Conservation (phyloP, 495 filamentous ascomycete species). For the Penicillium longicatenatum region DNA sequence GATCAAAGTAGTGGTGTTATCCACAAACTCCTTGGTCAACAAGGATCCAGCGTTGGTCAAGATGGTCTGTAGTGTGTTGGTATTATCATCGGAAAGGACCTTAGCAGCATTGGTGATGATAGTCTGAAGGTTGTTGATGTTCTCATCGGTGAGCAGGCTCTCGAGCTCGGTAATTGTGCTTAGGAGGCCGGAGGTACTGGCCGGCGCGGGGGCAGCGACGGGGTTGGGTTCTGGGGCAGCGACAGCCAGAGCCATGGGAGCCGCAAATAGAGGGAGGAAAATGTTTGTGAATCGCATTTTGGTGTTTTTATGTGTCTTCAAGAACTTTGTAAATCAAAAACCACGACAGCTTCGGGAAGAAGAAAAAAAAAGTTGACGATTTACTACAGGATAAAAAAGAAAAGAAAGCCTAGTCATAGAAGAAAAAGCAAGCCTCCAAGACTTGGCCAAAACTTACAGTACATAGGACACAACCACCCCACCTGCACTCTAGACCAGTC, state of each 20-base stretch:
- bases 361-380: neutral
- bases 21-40: constrained; percentile 37
- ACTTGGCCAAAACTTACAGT: neutral
- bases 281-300: constrained; percentile 32
- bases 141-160: constrained; percentile 38
- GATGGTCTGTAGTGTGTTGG: constrained; percentile 34
- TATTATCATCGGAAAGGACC: constrained; percentile 32
- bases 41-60: constrained; percentile 36
- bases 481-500: neutral
- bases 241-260: constrained; percentile 37
- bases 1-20: constrained; percentile 52
- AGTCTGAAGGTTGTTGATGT: constrained; percentile 45
- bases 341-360: neutral
- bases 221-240: constrained; percentile 38
- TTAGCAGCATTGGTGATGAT: constrained; percentile 38
- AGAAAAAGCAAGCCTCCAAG: neutral
- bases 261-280: constrained; percentile 33
- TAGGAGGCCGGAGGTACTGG: constrained; percentile 25
- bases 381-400: neutral
- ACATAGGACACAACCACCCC: neutral
- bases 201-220: constrained; percentile 35
- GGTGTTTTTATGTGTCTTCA: neutral
- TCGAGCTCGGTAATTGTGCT: constrained; percentile 26
- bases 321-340: neutral
- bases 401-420: neutral